Evolutionary conservation across 306 rosid genomes (phyloP).

Genomic region (Glycine soja): DNA sequence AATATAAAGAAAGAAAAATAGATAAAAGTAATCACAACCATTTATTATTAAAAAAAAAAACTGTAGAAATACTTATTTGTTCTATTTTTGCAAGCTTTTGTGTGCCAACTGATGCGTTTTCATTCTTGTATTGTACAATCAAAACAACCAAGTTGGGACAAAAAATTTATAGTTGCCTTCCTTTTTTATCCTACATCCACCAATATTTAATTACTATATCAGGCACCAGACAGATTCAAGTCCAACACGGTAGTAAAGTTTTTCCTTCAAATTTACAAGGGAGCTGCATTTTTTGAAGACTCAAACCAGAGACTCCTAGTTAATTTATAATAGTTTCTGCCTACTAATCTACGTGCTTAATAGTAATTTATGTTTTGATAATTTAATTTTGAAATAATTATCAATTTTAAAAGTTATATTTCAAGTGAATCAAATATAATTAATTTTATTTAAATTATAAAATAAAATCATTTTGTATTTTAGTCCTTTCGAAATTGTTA

Average conservation of each 20-base stretch:
- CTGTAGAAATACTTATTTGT: neutral
- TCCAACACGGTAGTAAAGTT: neutral
- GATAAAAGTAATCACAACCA: neutral
- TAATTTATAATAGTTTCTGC: neutral
- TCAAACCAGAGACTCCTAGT: neutral
- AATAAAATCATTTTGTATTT: neutral
- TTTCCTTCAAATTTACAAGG: neutral
- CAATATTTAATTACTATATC: neutral
- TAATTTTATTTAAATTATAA: neutral
- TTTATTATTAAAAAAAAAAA: neutral
- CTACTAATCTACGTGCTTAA: neutral
- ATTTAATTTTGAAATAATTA: neutral
- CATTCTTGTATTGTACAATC: constrained; percentile 19
- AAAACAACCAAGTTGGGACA: neutral
- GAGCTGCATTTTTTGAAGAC: too few relatives aligned
- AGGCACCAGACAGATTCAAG: neutral
- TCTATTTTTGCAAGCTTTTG: too few relatives aligned
- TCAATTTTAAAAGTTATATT: neutral
- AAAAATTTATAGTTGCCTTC: neutral
- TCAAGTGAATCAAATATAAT: neutral
- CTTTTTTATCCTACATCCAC: neutral
- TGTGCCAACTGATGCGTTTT: neutral
- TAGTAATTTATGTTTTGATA: neutral
- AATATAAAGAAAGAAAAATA: constrained; percentile 1
- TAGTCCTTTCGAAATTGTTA: neutral